These are phyloP conservation scores for Mycena kentingensis DNA, from an alignment of 768 basidiomycete species.

Conservation along the genomic window DNA sequence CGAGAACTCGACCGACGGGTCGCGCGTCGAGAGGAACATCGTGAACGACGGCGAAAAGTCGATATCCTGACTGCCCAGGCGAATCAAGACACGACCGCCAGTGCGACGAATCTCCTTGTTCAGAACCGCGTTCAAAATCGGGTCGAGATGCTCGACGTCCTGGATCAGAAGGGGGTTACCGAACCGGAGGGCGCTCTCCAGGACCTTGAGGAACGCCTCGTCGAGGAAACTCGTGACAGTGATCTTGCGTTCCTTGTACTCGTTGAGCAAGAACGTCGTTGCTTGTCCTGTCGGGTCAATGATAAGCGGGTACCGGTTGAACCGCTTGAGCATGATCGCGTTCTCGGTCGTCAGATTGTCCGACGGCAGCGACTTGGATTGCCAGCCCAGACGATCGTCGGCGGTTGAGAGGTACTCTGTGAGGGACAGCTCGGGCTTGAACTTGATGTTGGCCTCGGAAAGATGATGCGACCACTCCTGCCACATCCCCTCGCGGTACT, in stretches of 20 bases:
- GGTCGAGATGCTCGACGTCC: slow-evolving; percentile 96
- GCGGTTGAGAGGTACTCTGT: slow-evolving; percentile 97
- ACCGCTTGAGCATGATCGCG: slow-evolving; percentile 99
- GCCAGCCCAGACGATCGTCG: slow-evolving; percentile 94
- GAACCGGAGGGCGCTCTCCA: slow-evolving; percentile 98
- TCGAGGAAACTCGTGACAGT: slow-evolving; percentile 98
- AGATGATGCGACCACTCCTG: slow-evolving; percentile 92
- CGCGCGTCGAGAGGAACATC: slow-evolving; percentile 97
- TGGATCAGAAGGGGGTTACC: slow-evolving; percentile 97
- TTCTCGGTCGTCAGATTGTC: slow-evolving; percentile 97
- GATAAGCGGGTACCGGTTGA: slow-evolving; percentile 95
- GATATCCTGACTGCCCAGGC: slow-evolving; percentile 96
- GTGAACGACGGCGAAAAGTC: slow-evolving; percentile 99
- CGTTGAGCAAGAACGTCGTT: slow-evolving; percentile 89
- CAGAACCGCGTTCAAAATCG: slow-evolving; percentile 94
- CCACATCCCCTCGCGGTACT: slow-evolving; percentile 97
- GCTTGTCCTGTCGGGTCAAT: slow-evolving; percentile 99
- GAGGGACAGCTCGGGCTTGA: slow-evolving; percentile 88
- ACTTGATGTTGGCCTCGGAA: slow-evolving; percentile 85
- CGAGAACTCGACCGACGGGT: slow-evolving; percentile 96
- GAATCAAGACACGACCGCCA: slow-evolving; percentile 95
- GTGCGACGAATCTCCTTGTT: slow-evolving; percentile 96
- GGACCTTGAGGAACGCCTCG: slow-evolving; percentile 96
- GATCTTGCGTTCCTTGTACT: slow-evolving; percentile 95
- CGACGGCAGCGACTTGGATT: slow-evolving; percentile 91